These are phyloP conservation scores for Russula emetica DNA, from an alignment of 768 basidiomycete genomes.

Conservation along the genomic window DNA sequence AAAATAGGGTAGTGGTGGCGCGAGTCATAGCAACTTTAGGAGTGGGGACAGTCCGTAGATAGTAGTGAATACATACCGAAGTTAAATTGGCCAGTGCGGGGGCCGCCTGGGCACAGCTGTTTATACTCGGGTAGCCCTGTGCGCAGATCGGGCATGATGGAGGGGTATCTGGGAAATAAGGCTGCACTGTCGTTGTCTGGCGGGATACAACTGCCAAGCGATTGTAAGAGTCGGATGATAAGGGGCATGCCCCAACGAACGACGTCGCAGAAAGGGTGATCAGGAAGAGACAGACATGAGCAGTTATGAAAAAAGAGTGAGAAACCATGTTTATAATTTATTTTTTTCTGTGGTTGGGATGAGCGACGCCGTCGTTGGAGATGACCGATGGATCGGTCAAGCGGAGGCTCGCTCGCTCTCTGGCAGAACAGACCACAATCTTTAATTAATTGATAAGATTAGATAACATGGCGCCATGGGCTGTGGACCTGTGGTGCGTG, in stretches of 20 bases:
- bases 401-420: too few relatives aligned
- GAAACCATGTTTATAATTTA: not conserved
- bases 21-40: not conserved
- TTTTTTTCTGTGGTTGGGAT: not conserved
- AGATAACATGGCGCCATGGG: not conserved
- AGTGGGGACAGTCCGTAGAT: not conserved
- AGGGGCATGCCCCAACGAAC: constrained; percentile 8
- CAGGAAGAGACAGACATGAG: constrained; percentile 6
- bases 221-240: too few relatives aligned
- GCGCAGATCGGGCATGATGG: constrained; percentile 58
- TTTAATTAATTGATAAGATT: not conserved
- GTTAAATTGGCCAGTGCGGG: constrained; percentile 55
- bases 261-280: not conserved
- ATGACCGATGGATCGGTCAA: not conserved
- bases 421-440: not conserved
- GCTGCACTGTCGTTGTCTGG: constrained; percentile 29
- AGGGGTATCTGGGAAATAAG: constrained; percentile 50
- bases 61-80: constrained; percentile 38
- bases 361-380: constrained; percentile 2
- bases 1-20: not conserved
- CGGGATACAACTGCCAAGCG: not conserved
- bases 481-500: too few relatives aligned
- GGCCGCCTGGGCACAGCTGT: constrained; percentile 53
- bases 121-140: constrained; percentile 49
- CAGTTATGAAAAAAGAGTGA: constrained; percentile 10